Base-by-base conservation (phyloP, 257 asterid genomes). In the Perilla frutescens region DNA sequence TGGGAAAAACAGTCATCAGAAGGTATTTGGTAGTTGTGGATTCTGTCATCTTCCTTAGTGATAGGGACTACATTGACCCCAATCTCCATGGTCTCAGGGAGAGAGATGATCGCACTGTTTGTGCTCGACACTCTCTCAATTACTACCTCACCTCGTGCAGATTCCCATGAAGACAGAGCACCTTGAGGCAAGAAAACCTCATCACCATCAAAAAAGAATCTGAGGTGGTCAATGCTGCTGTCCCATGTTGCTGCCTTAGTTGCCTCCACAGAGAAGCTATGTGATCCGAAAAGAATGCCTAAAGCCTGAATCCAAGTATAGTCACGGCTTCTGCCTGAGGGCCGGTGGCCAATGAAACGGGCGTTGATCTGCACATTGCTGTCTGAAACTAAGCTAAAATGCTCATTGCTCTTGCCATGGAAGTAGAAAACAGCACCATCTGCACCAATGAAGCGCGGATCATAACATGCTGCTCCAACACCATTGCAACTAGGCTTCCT, bases 361-460 rank as follows among this genome's bases (percentile, higher is more conserved):
- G 93, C 96, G 54, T 87, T 89, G 62, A 89, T 87, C 36, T 89
- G 91, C 44, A 89, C 82, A 60, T 80, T 79, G 44, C 6, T 63
- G 57, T 89, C 91, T 0, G 96, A 84, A 31, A 89, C 84, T 43
- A 89, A 68, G 74, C 62, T 75, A 87, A 86, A 87, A 59, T 84
- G 90, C 39, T 81, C 65, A 20, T 83, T 84, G 71, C 77, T 81
- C 66, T 69, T 67, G 54, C 92, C 89, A 26, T 88, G 90, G 84
- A 88, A 88, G 85, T 83, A 90, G 86, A 90, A 88, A 7, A 90
- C 90, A 0, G 72, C 51, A 5, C 96, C 96, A 7, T 90, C 95
- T 48, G 79, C 90, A 4, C 95, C 95, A 11, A 90, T 81, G 80
- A 89, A 83, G 43, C 96, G 91, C 2, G 92, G 95, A 56, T 90